Base-by-base conservation (phyloP, 108 stramenopile genomes). In the Cyclotella cryptica region DNA sequence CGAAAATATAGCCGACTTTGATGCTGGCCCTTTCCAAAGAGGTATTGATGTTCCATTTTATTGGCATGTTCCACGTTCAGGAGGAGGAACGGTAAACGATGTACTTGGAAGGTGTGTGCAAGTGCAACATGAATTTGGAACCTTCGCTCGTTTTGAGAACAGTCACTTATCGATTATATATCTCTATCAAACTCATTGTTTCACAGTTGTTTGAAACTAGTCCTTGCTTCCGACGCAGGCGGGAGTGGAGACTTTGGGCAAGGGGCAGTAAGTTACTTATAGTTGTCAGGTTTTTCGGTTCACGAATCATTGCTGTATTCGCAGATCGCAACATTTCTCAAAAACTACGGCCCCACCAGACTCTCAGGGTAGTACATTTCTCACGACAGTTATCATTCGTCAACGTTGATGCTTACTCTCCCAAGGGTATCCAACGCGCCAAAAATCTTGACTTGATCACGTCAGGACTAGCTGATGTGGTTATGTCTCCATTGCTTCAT, bases 21-120 rank as follows among this genome's bases (percentile, higher is more conserved):
- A 74, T 26, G 77, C 72, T 29, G 22, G 75, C 4, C 79, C 66
- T 30, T 67, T 78, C 29, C 76, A 70, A 41, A 65, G 41, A 77
- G 84, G 79, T 21, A 66, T 76, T 49, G 79, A 80, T 46, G 71
- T 79, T 6, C 86, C 86, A 45, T 83, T 84, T 54, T 86, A 77
- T 42, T 86, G 86, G 86, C 86, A 86, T 62, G 76, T 86, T 13
- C 86, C 86, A 15, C 65, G 86, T 57, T 69, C 86, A 17, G 79
- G 79, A 1, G 86, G 86, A n/a, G 83, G 77, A n/a, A 83, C 81
- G n/a, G 58, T 86, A 64, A 86, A 79, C 47, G 81, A 86, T 58
- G 55, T 84, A 49, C 62, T 84, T 11, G 83, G 83, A 46, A 69
- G 64, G 74, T 75, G 11, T 44, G 74, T 47, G 45, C 26, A 9